These are phyloP conservation scores for Cicer yamashitae DNA, from an alignment of 306 rosid genomes.

Conservation along the genomic window DNA sequence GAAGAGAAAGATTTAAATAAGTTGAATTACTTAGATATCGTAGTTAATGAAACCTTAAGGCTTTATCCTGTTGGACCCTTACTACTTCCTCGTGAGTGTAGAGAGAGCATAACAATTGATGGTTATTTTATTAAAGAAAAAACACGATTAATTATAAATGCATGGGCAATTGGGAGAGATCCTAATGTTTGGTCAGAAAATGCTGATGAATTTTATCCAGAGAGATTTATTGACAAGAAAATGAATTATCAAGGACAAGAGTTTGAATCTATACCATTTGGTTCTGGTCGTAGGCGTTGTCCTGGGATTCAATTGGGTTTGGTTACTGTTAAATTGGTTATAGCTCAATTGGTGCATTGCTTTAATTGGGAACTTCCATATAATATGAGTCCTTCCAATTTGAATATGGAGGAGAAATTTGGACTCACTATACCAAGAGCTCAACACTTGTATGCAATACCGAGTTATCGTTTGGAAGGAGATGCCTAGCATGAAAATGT, in stretches of 20 bases:
- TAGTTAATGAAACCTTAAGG: slow-evolving; percentile 48
- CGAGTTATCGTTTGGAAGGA: not conserved
- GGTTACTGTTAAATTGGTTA: not conserved
- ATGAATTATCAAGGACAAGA: not conserved
- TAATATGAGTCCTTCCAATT: not conserved
- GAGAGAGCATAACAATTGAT: not conserved
- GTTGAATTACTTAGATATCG: not conserved
- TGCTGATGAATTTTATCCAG: not conserved
- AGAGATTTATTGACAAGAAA: slow-evolving; percentile 4
- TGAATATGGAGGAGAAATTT: slow-evolving; percentile 5
- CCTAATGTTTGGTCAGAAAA: not conserved
- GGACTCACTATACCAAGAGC: not conserved
- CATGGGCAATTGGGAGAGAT: not conserved
- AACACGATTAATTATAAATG: not conserved
- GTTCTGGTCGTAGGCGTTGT: not conserved
- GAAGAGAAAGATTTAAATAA: slow-evolving; percentile 41
- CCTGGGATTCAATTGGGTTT: not conserved
- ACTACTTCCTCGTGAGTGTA: slow-evolving; percentile 23
- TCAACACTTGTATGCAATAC: not conserved
- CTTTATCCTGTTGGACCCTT: slow-evolving; percentile 42
- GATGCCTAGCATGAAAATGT: no score
- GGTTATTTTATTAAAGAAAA: not conserved
- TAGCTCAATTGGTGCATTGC: not conserved
- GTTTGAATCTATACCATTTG: not conserved
- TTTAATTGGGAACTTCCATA: not conserved